These are phyloP conservation scores for Leccinellum rugosiceps DNA, from an alignment of 768 basidiomycete genomes.

Conservation along the genomic window DNA sequence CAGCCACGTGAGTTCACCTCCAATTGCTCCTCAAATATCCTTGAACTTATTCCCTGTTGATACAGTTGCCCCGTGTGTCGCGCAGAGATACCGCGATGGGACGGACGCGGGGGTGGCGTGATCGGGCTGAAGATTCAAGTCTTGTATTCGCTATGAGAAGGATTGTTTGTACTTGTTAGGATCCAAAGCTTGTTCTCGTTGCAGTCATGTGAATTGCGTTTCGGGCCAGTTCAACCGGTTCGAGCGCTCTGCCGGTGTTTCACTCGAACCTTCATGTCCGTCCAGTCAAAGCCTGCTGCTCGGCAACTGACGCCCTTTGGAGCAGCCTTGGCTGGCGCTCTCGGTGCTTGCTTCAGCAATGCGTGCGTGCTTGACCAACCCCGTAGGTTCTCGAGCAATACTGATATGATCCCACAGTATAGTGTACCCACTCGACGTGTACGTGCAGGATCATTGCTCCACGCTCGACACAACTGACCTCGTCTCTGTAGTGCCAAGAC, in stretches of 20 bases:
- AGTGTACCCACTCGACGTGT: slow-evolving; percentile 96
- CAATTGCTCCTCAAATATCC: background rate
- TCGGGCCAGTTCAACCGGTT: background rate
- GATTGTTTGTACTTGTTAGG: slow-evolving; percentile 21
- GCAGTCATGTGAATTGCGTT: slow-evolving; percentile 12
- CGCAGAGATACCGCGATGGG: slow-evolving; percentile 64
- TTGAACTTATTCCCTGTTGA: background rate
- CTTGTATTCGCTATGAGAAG: slow-evolving; percentile 24
- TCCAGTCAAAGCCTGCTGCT: slow-evolving; percentile 43
- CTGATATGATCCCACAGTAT: slow-evolving; percentile 44
- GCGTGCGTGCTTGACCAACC: slow-evolving; percentile 56
- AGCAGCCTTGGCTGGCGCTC: slow-evolving; percentile 86
- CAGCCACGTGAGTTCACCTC: slow-evolving; percentile 38
- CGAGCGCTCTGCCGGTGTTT: background rate
- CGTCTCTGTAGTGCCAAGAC: slow-evolving; percentile 74
- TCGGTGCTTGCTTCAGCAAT: slow-evolving; percentile 90
- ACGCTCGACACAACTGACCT: background rate
- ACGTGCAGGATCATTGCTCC: slow-evolving; percentile 29
- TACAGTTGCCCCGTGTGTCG: slow-evolving; percentile 69
- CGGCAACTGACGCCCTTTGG: slow-evolving; percentile 80
- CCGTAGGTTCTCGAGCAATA: background rate
- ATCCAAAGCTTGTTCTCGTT: slow-evolving; percentile 5
- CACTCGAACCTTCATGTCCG: slow-evolving; percentile 30
- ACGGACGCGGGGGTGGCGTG: slow-evolving; percentile 66
- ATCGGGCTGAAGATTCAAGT: slow-evolving; percentile 57